Evolutionary conservation across 2,329 filamentous ascomycete species (phyloP), one percentile per base, ranked within the genome.

Genomic region (Penicillium capsulatum): DNA sequence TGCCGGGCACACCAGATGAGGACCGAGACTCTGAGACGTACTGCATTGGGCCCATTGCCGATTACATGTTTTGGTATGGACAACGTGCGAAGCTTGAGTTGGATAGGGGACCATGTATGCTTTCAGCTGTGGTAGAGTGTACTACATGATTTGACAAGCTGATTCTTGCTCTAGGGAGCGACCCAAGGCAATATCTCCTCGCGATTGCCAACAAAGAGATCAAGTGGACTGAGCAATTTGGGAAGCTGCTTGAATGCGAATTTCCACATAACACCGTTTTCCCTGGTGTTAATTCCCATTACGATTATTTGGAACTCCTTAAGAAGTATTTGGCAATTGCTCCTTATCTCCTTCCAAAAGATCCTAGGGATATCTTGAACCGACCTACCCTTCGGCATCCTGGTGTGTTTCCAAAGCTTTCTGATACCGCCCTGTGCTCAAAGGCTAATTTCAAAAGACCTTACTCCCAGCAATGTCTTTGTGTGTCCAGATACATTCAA

Each of bases 51-150:
- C 51, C 48, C 6, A 45, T 36, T 11, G 42, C 47, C 1, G 55
- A 59, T 42, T 56, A 58, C 30, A 58, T 55, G 55, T 58, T 59
- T 39, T 58, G 51, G 52, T 50, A 52, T 44, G 51, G 51, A 2
- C 34, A 51, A 37, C 45, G 47, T 28, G 40, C 40, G 0, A 31
- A 51, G 9, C 27, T 55, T 16, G 38, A 53, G 8, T 2, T 55
- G 3, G 36, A 54, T 38, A 40, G 45, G 24, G 54, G 55, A 15
- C 56, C 52, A 20, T 57, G 55, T 58, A 49, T 45, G 50, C 29
- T 34, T 36, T 31, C n/a, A 34, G 11, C 16, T 19, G 24, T 24
- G 15, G n/a, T 10, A 26, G 28, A 19, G 15, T 15, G 13, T 6
- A 2, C 14, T 17, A 9, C 19, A 26, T 29, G 10, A 34, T 27